These are phyloP conservation scores for Amanita polypyramis DNA, from an alignment of 768 basidiomycete species.

Conservation along the genomic window DNA sequence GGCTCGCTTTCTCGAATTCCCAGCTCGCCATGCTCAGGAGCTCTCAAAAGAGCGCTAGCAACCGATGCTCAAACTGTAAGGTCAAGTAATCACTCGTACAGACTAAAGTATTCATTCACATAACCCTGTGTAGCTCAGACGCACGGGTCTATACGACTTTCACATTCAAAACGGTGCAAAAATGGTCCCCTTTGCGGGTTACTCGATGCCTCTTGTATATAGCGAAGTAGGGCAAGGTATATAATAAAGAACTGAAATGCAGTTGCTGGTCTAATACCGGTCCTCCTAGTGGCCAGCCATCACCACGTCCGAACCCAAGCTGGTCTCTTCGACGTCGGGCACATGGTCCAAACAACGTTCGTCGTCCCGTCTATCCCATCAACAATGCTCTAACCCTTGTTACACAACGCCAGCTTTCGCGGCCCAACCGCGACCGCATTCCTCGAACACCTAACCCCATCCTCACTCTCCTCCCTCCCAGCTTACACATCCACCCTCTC, in stretches of 20 bases:
- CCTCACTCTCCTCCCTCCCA: constrained; percentile 56
- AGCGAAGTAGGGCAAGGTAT: constrained; percentile 73
- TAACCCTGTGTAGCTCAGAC: constrained; percentile 24
- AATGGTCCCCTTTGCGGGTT: constrained; percentile 97
- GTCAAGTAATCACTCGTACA: background rate
- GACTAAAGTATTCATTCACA: background rate
- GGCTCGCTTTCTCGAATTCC: background rate
- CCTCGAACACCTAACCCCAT: constrained; percentile 85
- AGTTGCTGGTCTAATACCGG: constrained; percentile 9
- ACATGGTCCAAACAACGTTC: constrained; percentile 93
- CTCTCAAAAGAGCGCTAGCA: background rate
- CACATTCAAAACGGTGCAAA: constrained; percentile 77
- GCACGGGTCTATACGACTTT: constrained; percentile 83
- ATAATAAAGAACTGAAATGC: background rate
- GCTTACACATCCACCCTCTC: constrained; percentile 79
- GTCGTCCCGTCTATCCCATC: constrained; percentile 11
- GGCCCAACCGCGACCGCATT: constrained; percentile 72
- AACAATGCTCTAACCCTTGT: background rate
- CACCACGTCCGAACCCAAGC: constrained; percentile 74
- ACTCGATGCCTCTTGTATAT: constrained; percentile 87
- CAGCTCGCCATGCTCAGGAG: background rate
- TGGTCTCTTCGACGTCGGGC: constrained; percentile 94
- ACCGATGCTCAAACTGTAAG: background rate
- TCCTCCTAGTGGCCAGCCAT: constrained; percentile 92
- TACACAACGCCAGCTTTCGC: constrained; percentile 50